These are phyloP conservation scores for Petunia secreta DNA, from an alignment of 257 asterid species.

Conservation along the genomic window DNA sequence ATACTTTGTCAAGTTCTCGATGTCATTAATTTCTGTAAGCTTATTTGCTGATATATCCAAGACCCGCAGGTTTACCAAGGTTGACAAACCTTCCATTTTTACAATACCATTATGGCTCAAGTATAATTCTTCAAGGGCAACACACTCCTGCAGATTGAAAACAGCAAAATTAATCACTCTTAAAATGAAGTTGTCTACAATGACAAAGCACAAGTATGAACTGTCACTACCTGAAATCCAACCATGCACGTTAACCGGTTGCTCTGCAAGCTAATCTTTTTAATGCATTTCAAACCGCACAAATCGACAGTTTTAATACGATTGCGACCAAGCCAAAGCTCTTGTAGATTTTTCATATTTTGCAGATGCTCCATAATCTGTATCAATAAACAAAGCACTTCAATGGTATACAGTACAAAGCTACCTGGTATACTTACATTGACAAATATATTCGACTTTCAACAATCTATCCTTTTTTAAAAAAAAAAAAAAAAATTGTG, in stretches of 20 bases:
- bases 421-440: background rate
- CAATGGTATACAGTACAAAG: conserved; percentile 15
- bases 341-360: conserved; percentile 67
- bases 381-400: conserved; percentile 30
- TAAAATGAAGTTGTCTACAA: background rate
- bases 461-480: background rate
- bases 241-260: conserved; percentile 80
- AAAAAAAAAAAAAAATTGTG: no score
- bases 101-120: conserved; percentile 94
- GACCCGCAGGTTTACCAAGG: conserved; percentile 77
- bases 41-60: conserved; percentile 92
- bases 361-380: conserved; percentile 92
- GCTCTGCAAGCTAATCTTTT: conserved; percentile 97
- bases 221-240: conserved; percentile 75
- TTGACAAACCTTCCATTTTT: conserved; percentile 91
- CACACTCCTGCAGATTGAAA: conserved; percentile 64
- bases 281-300: conserved; percentile 88
- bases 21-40: conserved; percentile 73
- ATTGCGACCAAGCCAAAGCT: conserved; percentile 98
- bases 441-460: background rate
- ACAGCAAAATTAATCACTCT: conserved; percentile 16
- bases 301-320: conserved; percentile 80
- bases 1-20: conserved; percentile 64
- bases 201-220: background rate
- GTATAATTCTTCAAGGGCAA: conserved; percentile 89